Conservation (phyloP, 2,329 filamentous ascomycete species). For the Trichoderma atroviride region DNA sequence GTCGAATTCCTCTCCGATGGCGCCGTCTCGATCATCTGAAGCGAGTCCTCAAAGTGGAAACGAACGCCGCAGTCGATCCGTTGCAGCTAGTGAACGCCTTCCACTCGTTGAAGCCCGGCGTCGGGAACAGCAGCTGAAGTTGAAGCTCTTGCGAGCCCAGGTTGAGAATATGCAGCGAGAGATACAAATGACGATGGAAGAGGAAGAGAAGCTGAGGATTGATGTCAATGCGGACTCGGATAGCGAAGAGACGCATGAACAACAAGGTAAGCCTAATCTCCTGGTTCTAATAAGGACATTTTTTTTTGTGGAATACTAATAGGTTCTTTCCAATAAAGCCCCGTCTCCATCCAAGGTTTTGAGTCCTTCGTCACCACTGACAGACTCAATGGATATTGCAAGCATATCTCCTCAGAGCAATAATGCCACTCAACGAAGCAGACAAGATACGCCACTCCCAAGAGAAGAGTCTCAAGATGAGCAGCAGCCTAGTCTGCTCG, state of each 20-base stretch:
- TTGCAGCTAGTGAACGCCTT: constrained; percentile 42
- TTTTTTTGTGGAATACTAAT: neutral
- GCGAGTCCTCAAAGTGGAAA: constrained; percentile 24
- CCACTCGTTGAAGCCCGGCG: constrained; percentile 42
- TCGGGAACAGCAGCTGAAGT: constrained; percentile 47
- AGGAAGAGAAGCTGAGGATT: constrained; percentile 40
- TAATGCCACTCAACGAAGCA: neutral
- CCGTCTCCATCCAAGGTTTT: neutral
- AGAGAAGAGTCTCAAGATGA: constrained; percentile 5
- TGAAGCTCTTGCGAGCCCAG: constrained; percentile 51
- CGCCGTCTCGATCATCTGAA: constrained; percentile 28
- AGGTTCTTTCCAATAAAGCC: neutral
- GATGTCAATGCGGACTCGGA: constrained; percentile 34
- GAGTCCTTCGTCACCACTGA: neutral
- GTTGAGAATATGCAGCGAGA: constrained; percentile 53
- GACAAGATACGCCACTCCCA: neutral
- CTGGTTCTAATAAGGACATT: neutral
- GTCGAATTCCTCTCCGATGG: constrained; percentile 21
- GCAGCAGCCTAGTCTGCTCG: neutral
- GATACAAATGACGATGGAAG: constrained; percentile 43
- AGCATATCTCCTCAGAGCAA: constrained; percentile 15
- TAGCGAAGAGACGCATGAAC: constrained; percentile 23
- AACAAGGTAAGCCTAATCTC: constrained; percentile 26
- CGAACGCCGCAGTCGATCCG: constrained; percentile 37
- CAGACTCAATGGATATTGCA: constrained; percentile 22